Percentiles rank a stretch among this genome's conserved stretches.
These are phyloP conservation scores for Apiospora phragmitis DNA, from an alignment of 2,329 filamentous ascomycete species.

Conservation along the genomic window DNA sequence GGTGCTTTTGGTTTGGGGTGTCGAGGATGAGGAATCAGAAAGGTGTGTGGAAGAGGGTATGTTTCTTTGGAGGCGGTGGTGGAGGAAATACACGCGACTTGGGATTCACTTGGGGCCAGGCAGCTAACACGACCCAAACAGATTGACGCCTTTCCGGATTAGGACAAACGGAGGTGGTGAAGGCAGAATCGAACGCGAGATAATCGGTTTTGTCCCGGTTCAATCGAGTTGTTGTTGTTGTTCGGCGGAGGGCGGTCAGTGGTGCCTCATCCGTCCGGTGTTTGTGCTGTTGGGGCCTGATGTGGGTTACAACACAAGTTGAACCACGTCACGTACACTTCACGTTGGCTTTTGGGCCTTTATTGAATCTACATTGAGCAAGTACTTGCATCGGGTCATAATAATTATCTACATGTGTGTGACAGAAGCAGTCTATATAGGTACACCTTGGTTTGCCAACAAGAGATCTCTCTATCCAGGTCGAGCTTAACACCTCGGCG, in stretches of 20 bases:
- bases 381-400: neutral
- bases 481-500: neutral
- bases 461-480: neutral
- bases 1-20: neutral
- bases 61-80: neutral
- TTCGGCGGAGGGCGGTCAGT: neutral
- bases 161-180: neutral
- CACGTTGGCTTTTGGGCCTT: neutral
- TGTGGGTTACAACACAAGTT: neutral
- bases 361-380: neutral
- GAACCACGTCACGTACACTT: neutral
- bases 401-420: neutral
- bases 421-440: neutral
- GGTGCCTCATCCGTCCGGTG: neutral
- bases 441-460: neutral
- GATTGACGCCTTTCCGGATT: neutral
- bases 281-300: neutral
- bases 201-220: neutral
- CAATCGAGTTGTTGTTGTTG: neutral
- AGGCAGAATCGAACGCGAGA: neutral
- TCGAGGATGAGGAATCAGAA: neutral
- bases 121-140: neutral
- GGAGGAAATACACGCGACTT: neutral
- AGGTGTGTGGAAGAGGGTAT: neutral
- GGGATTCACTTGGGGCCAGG: neutral